A percentile compares a stretch with the other conserved stretches of the same genome.
These are phyloP conservation scores for Circinella umbellata DNA, from an alignment of 371 early-diverging fungal genomes.

Conservation along the genomic window DNA sequence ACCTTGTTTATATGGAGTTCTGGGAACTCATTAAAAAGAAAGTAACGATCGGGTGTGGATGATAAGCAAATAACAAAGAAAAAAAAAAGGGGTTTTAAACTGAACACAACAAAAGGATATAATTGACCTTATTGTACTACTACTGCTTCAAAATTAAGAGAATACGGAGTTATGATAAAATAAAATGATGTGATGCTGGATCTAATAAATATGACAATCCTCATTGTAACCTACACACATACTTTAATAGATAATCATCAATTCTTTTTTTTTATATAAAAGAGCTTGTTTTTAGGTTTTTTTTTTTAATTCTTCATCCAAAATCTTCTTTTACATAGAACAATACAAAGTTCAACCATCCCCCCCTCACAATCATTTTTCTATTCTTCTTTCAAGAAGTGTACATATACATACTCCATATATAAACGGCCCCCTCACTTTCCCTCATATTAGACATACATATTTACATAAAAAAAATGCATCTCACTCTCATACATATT, in stretches of 20 bases:
- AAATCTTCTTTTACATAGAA: neutral
- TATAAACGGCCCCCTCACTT: neutral
- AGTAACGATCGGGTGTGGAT: no score
- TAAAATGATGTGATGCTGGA: neutral
- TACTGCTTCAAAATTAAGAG: neutral
- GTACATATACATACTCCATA: neutral
- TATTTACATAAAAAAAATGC: neutral
- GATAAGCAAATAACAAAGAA: no score
- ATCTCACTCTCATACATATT: no score
- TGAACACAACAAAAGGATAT: no score
- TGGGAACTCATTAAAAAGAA: neutral
- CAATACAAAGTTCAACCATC: no score
- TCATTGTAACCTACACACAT: neutral
- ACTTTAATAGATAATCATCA: neutral
- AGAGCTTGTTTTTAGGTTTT: no score
- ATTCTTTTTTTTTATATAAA: no score
- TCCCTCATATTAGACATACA: neutral
- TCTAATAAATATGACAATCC: constrained; percentile 5
- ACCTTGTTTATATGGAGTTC: neutral
- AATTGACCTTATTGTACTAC: neutral
- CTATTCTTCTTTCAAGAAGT: neutral
- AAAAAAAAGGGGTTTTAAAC: no score
- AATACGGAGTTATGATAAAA: neutral
- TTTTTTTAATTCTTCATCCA: neutral
- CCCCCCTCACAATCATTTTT: neutral